A percentile compares a stretch with the other conserved stretches of the same genome.
phyloP scores from a whole-genome alignment of 139 green algal genomes.

The Micractinium conductrix region DNA sequence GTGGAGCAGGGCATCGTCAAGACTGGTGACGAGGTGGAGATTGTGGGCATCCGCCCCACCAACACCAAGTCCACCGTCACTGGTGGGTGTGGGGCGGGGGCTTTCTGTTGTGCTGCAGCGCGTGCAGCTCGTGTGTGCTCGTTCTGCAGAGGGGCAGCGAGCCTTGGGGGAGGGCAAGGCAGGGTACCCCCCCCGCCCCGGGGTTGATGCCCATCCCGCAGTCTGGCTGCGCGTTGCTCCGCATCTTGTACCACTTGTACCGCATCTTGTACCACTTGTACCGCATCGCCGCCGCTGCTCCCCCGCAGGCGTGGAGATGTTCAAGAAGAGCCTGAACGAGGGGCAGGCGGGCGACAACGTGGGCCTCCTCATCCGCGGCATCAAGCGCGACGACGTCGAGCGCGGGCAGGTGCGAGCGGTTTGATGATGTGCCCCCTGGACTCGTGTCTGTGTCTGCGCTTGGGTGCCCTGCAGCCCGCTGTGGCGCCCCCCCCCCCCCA shows the following conservation, averaged over 20 bases:
- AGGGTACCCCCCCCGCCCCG: too few relatives aligned
- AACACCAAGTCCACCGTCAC: slow-evolving; percentile 91
- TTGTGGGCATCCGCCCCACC: slow-evolving; percentile 86
- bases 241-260: too few relatives aligned
- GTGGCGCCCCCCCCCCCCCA: not conserved
- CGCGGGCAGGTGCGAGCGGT: slow-evolving; percentile 80
- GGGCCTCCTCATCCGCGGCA: slow-evolving; percentile 92
- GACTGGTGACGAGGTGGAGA: slow-evolving; percentile 93
- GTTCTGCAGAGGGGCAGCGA: too few relatives aligned
- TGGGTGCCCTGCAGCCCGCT: not conserved
- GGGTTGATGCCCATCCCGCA: too few relatives aligned
- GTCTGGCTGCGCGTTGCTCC: too few relatives aligned
- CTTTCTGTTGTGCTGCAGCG: too few relatives aligned
- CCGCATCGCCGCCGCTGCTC: too few relatives aligned
- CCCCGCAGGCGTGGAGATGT: slow-evolving; percentile 92
- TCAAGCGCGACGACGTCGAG: slow-evolving; percentile 95
- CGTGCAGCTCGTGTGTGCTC: too few relatives aligned
- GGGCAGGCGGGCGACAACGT: slow-evolving; percentile 98
- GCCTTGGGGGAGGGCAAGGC: too few relatives aligned
- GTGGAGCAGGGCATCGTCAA: slow-evolving; percentile 97
- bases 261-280: too few relatives aligned
- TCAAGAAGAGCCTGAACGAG: slow-evolving; percentile 95
- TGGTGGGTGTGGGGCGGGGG: too few relatives aligned
- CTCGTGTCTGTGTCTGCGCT: not conserved
- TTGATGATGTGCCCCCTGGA: not conserved